Evolutionary conservation across 331 rosid species (phyloP), one percentile per base, ranked within the genome.

Genomic region (Malus hybrid): DNA sequence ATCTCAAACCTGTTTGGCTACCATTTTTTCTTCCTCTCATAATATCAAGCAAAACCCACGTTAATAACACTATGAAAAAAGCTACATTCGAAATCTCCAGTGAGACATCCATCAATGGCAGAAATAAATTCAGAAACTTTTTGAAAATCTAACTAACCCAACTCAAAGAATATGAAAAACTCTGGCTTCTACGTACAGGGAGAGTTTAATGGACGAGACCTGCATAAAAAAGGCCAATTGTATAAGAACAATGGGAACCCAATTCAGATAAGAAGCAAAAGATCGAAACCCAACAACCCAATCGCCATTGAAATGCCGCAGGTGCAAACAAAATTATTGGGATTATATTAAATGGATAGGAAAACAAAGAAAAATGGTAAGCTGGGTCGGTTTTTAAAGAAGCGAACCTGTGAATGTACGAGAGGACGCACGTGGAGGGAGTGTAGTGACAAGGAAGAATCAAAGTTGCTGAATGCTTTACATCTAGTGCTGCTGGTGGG

Each of bases 31-130:
- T 77, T 30, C 66, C 55, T 32, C 53, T 63, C 75, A 71, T 62
- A 42, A 44, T 70, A 36, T 82, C 70, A 0, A 77, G 61, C 80
- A 82, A 72, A 77, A 82, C 48, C 91, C 88, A 87, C 28, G 56
- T 48, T n/a, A 79, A 64, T 3, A 87, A 75, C 36, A 48, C 70
- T 15, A 77, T 4, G 73, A 78, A 58, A 75, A 87, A 87, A 6
- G 64, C 76, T 6, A 77, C 76, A 70, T 76, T 64, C 15, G 76
- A 26, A 76, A 84, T 75, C 62, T 68, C 86, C 58, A 71, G 67
- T 6, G 71, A 55, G 33, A 77, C 14, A 48, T 78, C 85, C 84
- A 84, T 82, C 9, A 7, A n/a, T 18, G 2, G 26, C 18, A 32
- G 14, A 34, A 20, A 24, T 12, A 63, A 64, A 78, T 16, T 55